Evolutionary conservation across 1,284 basidiomycete species (phyloP), one percentile per base, ranked within the genome.

Genomic region (Cystobasidiaceae sp.): DNA sequence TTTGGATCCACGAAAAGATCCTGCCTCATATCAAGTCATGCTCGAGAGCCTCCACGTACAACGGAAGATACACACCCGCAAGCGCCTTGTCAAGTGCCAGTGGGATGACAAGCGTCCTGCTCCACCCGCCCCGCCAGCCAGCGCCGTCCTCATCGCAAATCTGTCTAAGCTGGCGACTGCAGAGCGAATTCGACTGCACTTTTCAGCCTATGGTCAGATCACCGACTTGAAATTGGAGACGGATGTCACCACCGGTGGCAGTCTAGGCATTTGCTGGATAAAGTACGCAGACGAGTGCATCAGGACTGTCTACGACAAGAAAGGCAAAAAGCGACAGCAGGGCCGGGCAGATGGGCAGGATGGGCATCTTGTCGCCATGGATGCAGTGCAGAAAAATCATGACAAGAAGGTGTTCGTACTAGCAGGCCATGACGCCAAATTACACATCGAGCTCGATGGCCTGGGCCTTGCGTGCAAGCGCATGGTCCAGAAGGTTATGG

Each of bases 241-340:
- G 67, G 89, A 96, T 77, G 82, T 83, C 50, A 81, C 82, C 57
- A 91, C 86, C 21, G 93, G 92, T 13, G 86, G 85, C 68, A 84
- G 87, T 15, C 81, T 97, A 3, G 93, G 93, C 5, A 85, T 97
- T 43, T 85, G 89, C 56, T 85, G 84, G 74, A 82, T 97, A 71
- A 85, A 83, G 68, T 97, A 83, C 75, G 76, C 70, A 21, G 75
- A 78, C 67, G 74, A 78, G 62, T 72, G 73, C 54, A 69, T 71
- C 68, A 9, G 77, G 73, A 30, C 67, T 65, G 15, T 50, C 30
- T 17, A 27, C 30, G 17, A 23, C 7, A 23, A 19, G 13, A 60
- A 67, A 7, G 67, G 60, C 8, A 62, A 68, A 49, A 57, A 28
- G 61, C 60, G 21, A 51, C 45, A 67, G 54, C 54, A 51, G 15